phyloP scores from a whole-genome alignment of 805 yeast species.

The Nakazawaea wickerhamii region DNA sequence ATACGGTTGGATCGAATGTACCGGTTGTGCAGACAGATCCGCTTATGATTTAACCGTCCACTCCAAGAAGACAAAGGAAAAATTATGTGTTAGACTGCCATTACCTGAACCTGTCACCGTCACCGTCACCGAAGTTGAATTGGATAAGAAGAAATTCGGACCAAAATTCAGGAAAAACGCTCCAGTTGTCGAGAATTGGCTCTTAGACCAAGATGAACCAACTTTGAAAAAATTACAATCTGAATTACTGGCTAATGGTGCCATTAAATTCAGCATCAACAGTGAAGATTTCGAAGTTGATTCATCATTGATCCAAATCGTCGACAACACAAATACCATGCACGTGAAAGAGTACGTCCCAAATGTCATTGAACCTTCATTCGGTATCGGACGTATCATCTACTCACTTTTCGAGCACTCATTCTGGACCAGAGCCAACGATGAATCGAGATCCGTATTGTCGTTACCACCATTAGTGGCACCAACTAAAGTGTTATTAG shows the following conservation, averaged over 20 bases:
- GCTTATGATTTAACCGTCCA: conserved; percentile 97
- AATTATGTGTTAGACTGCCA: conserved; percentile 88
- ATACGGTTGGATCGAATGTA: conserved; percentile 99
- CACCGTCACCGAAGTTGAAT: conserved; percentile 76
- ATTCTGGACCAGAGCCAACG: conserved; percentile 93
- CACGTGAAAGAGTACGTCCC: conserved; percentile 95
- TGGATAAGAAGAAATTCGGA: conserved; percentile 94
- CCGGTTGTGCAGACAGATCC: conserved; percentile 99
- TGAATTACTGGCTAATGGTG: conserved; percentile 58
- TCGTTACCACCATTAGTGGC: conserved; percentile 95
- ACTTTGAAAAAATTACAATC: conserved; percentile 74
- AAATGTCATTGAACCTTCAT: conserved; percentile 97
- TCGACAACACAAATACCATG: conserved; percentile 73
- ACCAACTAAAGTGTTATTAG: conserved; percentile 94
- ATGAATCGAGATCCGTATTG: conserved; percentile 71
- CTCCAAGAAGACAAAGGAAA: conserved; percentile 90
- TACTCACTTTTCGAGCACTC: conserved; percentile 91
- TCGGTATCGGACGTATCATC: conserved; percentile 96
- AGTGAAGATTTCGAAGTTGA: conserved; percentile 71
- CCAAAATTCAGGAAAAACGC: conserved; percentile 98
- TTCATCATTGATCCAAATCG: conserved; percentile 64
- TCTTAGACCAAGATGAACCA: conserved; percentile 70
- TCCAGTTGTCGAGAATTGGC: conserved; percentile 81
- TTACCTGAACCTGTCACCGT: conserved; percentile 79
- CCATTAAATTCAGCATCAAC: conserved; percentile 61